These are phyloP conservation scores for Colletotrichum australisinense DNA, from an alignment of 2,329 filamentous ascomycete genomes.

Conservation along the genomic window DNA sequence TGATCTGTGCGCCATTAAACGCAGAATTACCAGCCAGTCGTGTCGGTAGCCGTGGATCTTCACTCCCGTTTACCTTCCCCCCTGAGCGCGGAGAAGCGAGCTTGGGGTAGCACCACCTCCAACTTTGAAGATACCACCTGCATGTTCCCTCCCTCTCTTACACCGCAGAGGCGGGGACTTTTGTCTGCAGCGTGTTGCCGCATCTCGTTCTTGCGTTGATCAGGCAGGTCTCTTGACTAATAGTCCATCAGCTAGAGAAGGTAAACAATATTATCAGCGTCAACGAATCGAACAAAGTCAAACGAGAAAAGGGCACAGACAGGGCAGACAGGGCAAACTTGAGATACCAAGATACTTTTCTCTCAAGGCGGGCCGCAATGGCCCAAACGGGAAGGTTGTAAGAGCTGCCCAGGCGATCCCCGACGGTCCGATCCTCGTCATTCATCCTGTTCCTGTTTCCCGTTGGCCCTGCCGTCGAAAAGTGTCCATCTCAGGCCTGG, in stretches of 20 bases:
- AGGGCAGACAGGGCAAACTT: neutral
- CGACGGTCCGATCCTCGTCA: constrained; percentile 19
- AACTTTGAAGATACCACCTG: neutral
- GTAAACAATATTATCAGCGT: neutral
- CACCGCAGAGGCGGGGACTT: constrained; percentile 1
- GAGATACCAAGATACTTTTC: neutral
- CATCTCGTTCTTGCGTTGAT: constrained; percentile 16
- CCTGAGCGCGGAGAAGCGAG: neutral
- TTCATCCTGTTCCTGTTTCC: neutral
- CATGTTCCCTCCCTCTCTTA: neutral
- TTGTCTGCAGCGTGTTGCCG: neutral
- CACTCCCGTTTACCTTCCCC: neutral
- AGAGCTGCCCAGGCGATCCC: neutral
- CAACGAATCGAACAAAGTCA: neutral
- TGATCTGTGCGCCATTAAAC: constrained; percentile 5
- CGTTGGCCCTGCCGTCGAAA: neutral
- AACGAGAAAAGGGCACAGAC: neutral
- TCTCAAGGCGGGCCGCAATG: constrained; percentile 14
- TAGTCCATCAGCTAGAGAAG: neutral
- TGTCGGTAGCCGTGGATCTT: neutral
- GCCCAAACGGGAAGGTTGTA: constrained; percentile 31
- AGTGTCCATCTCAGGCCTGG: neutral
- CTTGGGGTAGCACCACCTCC: neutral
- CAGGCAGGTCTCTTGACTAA: constrained; percentile 20
- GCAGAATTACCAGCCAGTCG: constrained; percentile 2